Evolutionary conservation across 805 yeast genomes (phyloP).

Genomic region (Lipomyces orientalis): DNA sequence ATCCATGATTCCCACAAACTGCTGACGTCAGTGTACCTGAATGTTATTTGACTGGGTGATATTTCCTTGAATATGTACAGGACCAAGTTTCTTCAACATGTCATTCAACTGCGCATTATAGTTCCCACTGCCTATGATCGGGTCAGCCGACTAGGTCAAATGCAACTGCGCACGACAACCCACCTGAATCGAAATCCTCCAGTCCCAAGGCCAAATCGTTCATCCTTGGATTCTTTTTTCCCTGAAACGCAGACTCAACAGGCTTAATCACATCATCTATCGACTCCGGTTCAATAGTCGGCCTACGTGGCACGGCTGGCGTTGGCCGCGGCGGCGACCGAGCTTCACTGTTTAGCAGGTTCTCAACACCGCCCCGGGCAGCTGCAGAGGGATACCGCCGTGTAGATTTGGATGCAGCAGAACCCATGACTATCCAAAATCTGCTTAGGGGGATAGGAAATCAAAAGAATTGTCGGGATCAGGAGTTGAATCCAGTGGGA

Average conservation of each 20-base stretch:
- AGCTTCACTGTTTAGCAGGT: conserved; percentile 8
- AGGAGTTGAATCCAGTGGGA: background rate
- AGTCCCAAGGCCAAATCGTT: conserved; percentile 14
- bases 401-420: conserved; percentile 24
- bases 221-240: conserved; percentile 4
- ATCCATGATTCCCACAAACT: background rate
- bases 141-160: background rate
- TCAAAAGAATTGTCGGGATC: background rate
- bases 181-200: conserved; percentile 22
- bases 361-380: conserved; percentile 25
- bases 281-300: conserved; percentile 15
- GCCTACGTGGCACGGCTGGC: background rate
- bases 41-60: conserved; percentile 16
- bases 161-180: background rate
- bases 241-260: conserved; percentile 6
- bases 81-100: conserved; percentile 29
- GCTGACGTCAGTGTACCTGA: conserved; percentile 8
- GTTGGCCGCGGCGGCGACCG: background rate
- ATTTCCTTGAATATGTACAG: conserved; percentile 19
- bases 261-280: conserved; percentile 12
- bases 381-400: conserved; percentile 29
- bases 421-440: conserved; percentile 22
- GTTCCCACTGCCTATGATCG: background rate
- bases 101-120: conserved; percentile 19
- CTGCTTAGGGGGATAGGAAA: background rate